A percentile compares a stretch with the other conserved stretches of the same genome.
Evolutionary conservation across 805 yeast species (phyloP).

Genomic region (Yueomyces sinensis): DNA sequence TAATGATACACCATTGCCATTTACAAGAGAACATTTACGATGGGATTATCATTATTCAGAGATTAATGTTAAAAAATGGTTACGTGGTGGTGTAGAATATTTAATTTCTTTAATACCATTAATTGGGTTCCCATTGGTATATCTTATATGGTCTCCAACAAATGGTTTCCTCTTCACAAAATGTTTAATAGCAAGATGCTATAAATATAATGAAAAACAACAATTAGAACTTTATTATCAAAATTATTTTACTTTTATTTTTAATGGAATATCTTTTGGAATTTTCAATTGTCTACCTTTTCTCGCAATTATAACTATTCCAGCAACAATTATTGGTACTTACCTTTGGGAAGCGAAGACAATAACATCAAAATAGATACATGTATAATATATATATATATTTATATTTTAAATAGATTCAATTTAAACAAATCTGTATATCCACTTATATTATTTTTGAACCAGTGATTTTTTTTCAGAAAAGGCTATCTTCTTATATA

Average conservation of each 20-base stretch:
- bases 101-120: background rate
- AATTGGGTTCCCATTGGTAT: background rate
- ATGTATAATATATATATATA: too few species aligned
- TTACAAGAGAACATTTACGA: background rate
- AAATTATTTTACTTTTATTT: too few species aligned
- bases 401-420: too few species aligned
- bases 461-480: too few species aligned
- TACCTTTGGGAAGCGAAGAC: background rate
- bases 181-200: background rate
- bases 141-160: background rate
- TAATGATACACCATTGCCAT: background rate
- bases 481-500: too few species aligned
- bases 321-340: background rate
- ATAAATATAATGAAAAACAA: background rate
- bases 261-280: background rate
- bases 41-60: background rate
- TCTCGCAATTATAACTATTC: background rate
- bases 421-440: too few species aligned
- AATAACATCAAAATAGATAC: too few species aligned
- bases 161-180: background rate
- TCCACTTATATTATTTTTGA: too few species aligned
- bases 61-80: too few species aligned
- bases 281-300: background rate
- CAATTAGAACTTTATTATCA: background rate
- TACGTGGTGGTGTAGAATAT: too few species aligned